Percentiles rank a stretch among this genome's conserved stretches.
phyloP scores from a whole-genome alignment of 2,329 filamentous ascomycete genomes.

The Sporothrix curviconia region DNA sequence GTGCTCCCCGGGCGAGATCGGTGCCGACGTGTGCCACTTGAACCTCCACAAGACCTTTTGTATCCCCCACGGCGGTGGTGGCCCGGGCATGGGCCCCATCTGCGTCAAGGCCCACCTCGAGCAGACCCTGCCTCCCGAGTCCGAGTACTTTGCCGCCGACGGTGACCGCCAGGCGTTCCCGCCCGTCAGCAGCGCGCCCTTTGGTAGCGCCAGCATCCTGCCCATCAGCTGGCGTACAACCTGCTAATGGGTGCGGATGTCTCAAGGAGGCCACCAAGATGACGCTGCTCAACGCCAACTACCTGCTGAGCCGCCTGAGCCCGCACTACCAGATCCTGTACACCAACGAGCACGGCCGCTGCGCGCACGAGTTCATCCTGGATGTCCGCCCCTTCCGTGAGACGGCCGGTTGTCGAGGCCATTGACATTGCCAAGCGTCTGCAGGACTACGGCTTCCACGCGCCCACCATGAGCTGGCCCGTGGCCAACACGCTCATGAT shows the following conservation, averaged over 20 bases:
- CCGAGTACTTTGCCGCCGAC: constrained; percentile 19
- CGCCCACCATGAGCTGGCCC: constrained; percentile 95
- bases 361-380: constrained; percentile 95
- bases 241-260: constrained; percentile 83
- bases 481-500: constrained; percentile 96
- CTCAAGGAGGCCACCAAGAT: constrained; percentile 86
- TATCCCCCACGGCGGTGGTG: constrained; percentile 91
- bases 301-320: constrained; percentile 81
- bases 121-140: constrained; percentile 59
- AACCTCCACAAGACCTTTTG: constrained; percentile 99
- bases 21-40: constrained; percentile 92
- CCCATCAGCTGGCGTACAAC: constrained; percentile 94
- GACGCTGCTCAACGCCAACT: constrained; percentile 94
- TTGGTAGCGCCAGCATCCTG: constrained; percentile 84
- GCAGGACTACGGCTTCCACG: constrained; percentile 96
- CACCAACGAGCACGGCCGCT: constrained; percentile 80
- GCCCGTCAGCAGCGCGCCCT: constrained; percentile 71
- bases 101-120: constrained; percentile 78
- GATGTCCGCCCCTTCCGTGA: constrained; percentile 82
- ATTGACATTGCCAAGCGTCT: constrained; percentile 95
- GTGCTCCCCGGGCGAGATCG: constrained; percentile 90
- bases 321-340: constrained; percentile 88
- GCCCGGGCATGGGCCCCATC: constrained; percentile 88
- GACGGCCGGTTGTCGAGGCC: constrained; percentile 73
- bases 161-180: constrained; percentile 27